Evolutionary conservation across 148 eudicot genomes (phyloP).

Genomic region (Rhododendron ovatum): DNA sequence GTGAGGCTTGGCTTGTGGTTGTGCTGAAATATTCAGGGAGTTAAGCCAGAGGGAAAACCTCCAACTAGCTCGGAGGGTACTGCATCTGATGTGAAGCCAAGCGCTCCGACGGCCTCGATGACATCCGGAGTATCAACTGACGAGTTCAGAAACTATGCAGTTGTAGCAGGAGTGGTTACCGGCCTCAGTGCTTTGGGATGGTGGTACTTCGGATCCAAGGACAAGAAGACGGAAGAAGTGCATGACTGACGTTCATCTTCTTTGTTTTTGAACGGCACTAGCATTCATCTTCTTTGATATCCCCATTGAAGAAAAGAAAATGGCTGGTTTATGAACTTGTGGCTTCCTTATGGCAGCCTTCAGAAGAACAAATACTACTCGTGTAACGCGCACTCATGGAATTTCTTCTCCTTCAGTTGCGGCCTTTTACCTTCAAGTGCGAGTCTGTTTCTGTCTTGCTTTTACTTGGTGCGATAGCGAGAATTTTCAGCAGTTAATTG

Average conservation of each 20-base stretch:
- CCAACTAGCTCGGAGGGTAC: slow-evolving; percentile 33
- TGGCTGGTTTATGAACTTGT: background rate
- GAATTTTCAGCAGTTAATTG: background rate
- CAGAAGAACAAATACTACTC: background rate
- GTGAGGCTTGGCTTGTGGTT: background rate
- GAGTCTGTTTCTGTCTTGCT: background rate
- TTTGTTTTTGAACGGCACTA: no score
- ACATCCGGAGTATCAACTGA: slow-evolving; percentile 57
- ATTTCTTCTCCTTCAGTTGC: background rate
- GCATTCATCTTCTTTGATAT: background rate
- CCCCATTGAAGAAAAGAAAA: background rate
- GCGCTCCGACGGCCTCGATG: slow-evolving; percentile 33
- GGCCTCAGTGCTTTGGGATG: slow-evolving; percentile 60
- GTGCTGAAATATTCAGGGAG: slow-evolving; percentile 49
- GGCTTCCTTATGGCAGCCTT: background rate
- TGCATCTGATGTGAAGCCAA: slow-evolving; percentile 55
- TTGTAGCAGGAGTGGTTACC: slow-evolving; percentile 64
- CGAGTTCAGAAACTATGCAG: slow-evolving; percentile 70
- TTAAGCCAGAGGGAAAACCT: slow-evolving; percentile 46
- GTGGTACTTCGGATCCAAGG: slow-evolving; percentile 42
- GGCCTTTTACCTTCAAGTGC: background rate
- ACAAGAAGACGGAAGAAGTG: slow-evolving; percentile 68
- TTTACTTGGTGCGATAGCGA: background rate
- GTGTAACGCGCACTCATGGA: background rate
- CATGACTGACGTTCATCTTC: slow-evolving; percentile 41